Evolutionary conservation across 257 asterid genomes (phyloP).

Genomic region (Fraxinus cuspidata): DNA sequence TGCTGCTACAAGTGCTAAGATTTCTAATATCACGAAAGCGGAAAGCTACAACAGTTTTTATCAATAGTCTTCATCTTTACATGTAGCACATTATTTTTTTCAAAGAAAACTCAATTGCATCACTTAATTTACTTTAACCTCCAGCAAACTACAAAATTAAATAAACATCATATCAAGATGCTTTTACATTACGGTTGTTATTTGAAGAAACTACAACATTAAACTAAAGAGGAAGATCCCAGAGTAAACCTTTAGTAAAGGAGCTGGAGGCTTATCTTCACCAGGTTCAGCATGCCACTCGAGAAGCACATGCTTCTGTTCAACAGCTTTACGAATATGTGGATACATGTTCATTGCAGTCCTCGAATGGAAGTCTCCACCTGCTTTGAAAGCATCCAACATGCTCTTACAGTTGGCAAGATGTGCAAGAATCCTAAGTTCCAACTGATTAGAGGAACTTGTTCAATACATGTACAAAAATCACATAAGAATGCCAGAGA

Average conservation of each 20-base stretch:
- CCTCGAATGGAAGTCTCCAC: slow-evolving; percentile 98
- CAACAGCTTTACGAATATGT: slow-evolving; percentile 80
- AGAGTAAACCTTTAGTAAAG: slow-evolving; percentile 76
- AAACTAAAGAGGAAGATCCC: slow-evolving; percentile 14
- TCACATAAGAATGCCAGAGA: background rate
- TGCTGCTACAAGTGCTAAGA: background rate
- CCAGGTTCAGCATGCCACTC: slow-evolving; percentile 95
- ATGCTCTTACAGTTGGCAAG: slow-evolving; percentile 91
- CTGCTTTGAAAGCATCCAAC: slow-evolving; percentile 92
- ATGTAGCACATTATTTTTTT: background rate
- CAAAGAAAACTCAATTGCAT: background rate
- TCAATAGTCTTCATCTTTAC: background rate
- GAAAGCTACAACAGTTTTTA: background rate
- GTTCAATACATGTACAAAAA: slow-evolving; percentile 25
- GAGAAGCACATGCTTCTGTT: slow-evolving; percentile 72
- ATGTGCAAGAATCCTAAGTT: slow-evolving; percentile 98
- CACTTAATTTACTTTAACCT: background rate
- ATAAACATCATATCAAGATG: background rate
- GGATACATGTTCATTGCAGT: slow-evolving; percentile 99
- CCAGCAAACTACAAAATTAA: background rate
- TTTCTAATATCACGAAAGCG: background rate
- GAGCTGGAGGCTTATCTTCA: slow-evolving; percentile 90
- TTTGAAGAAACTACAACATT: background rate
- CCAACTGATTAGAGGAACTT: slow-evolving; percentile 59
- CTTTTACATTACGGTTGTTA: background rate